These are phyloP conservation scores for Aureobasidium sp. DNA, from an alignment of 2,329 filamentous ascomycete genomes.

Conservation along the genomic window DNA sequence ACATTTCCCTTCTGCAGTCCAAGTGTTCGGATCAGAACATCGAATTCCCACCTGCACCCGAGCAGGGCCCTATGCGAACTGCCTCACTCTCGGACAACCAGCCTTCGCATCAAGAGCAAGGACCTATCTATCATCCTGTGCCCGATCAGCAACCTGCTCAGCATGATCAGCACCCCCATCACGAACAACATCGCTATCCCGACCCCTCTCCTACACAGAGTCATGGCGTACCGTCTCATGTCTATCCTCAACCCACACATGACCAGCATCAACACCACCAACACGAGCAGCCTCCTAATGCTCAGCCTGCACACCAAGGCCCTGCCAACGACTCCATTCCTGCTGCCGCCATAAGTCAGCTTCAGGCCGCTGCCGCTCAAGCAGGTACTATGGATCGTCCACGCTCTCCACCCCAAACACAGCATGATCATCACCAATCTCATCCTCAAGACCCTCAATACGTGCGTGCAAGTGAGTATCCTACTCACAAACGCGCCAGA, in stretches of 20 bases:
- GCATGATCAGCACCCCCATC: neutral
- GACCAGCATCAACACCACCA: conserved; percentile 20
- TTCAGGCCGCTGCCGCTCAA: conserved; percentile 28
- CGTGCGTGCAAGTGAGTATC: conserved; percentile 9
- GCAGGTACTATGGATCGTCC: conserved; percentile 11
- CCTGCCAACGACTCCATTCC: conserved; percentile 27
- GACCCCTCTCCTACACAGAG: conserved; percentile 4
- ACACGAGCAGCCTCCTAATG: conserved; percentile 9
- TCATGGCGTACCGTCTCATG: neutral
- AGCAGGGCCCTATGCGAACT: conserved; percentile 26
- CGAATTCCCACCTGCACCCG: conserved; percentile 74
- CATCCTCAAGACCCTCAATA: neutral
- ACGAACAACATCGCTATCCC: neutral
- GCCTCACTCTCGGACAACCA: neutral
- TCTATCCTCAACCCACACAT: neutral
- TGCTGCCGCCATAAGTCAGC: conserved; percentile 24
- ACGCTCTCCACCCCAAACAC: neutral
- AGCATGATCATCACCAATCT: neutral
- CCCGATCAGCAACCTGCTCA: neutral
- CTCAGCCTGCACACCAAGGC: neutral
- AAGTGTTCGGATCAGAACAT: conserved; percentile 74
- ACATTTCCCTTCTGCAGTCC: conserved; percentile 83
- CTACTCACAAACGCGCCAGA: neutral
- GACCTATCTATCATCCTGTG: neutral
- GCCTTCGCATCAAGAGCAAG: neutral